A percentile compares a stretch with the other conserved stretches of the same genome.
These are phyloP conservation scores for Globisporangium acanthophoron DNA, from an alignment of 352 stramenopile genomes.

Conservation along the genomic window DNA sequence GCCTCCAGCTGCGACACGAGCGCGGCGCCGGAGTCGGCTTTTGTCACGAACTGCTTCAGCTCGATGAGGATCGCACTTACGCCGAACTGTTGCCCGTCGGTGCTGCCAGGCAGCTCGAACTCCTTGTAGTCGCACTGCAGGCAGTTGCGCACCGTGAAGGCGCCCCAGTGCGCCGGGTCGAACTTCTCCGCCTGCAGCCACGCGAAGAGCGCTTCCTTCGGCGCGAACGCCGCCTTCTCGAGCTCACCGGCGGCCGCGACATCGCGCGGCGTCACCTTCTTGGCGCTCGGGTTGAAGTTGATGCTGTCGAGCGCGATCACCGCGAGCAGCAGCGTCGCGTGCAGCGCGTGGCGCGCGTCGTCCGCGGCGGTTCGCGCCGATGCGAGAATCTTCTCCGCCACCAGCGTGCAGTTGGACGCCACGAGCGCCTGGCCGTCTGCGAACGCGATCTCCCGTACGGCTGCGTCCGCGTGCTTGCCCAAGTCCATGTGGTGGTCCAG, in stretches of 20 bases:
- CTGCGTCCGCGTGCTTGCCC: slow-evolving; percentile 30
- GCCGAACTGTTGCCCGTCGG: slow-evolving; percentile 29
- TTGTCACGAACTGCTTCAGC: slow-evolving; percentile 41
- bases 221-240: slow-evolving; percentile 37
- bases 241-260: slow-evolving; percentile 31
- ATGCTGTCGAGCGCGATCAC: slow-evolving; percentile 79
- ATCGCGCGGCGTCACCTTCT: slow-evolving; percentile 74
- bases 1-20: slow-evolving; percentile 24
- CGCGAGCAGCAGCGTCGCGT: slow-evolving; percentile 60
- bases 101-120: slow-evolving; percentile 26
- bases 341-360: slow-evolving; percentile 8
- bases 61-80: slow-evolving; percentile 63
- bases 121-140: slow-evolving; percentile 81
- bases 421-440: slow-evolving; percentile 58
- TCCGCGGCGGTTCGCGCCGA: background rate
- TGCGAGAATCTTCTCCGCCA: slow-evolving; percentile 48
- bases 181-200: slow-evolving; percentile 74
- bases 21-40: slow-evolving; percentile 22
- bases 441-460: slow-evolving; percentile 61
- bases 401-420: slow-evolving; percentile 70
- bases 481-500: slow-evolving; percentile 77
- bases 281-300: slow-evolving; percentile 65
- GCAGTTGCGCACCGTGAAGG: slow-evolving; percentile 60
- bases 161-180: slow-evolving; percentile 48
- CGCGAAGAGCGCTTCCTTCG: slow-evolving; percentile 39